Percentiles rank a stretch among this genome's conserved stretches.
These are phyloP conservation scores for Phalaenopsis equestris DNA, from an alignment of 106 monocot species.

Conservation along the genomic window DNA sequence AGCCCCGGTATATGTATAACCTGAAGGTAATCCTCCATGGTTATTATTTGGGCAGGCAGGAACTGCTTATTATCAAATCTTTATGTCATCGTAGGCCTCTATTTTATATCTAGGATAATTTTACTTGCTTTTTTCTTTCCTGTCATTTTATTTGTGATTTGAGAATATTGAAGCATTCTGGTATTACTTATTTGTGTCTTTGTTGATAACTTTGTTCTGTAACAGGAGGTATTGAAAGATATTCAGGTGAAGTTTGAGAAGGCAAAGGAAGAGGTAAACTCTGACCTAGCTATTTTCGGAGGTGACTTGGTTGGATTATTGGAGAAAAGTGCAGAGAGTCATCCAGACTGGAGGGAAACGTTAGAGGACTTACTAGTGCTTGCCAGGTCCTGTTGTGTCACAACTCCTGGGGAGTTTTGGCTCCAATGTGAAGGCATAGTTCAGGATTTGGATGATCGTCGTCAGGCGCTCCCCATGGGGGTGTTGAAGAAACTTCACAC, in stretches of 20 bases:
- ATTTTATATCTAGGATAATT: conserved; percentile 3
- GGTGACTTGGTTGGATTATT: conserved; percentile 83
- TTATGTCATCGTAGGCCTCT: not conserved
- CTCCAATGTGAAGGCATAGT: conserved; percentile 96
- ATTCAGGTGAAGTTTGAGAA: conserved; percentile 92
- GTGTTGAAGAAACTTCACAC: conserved; percentile 90
- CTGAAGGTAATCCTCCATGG: conserved; percentile 48
- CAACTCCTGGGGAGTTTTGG: conserved; percentile 86
- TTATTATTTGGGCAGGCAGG: not conserved
- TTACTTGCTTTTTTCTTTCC: not conserved
- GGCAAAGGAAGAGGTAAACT: conserved; percentile 95
- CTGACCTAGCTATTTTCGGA: conserved; percentile 79
- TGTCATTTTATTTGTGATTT: not conserved
- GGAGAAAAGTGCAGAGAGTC: conserved; percentile 76
- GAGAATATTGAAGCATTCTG: not conserved
- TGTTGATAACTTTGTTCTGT: not conserved
- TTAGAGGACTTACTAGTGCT: conserved; percentile 80
- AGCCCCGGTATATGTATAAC: conserved; percentile 67
- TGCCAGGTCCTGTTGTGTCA: conserved; percentile 74
- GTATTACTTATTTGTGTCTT: not conserved
- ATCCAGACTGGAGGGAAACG: conserved; percentile 89
- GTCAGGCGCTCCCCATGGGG: conserved; percentile 77
- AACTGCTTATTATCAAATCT: not conserved
- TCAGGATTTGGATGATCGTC: conserved; percentile 91
- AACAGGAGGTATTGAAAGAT: conserved; percentile 71